Base-by-base conservation (phyloP, 2,329 filamentous ascomycete genomes). In the Coniochaeta prunicola region DNA sequence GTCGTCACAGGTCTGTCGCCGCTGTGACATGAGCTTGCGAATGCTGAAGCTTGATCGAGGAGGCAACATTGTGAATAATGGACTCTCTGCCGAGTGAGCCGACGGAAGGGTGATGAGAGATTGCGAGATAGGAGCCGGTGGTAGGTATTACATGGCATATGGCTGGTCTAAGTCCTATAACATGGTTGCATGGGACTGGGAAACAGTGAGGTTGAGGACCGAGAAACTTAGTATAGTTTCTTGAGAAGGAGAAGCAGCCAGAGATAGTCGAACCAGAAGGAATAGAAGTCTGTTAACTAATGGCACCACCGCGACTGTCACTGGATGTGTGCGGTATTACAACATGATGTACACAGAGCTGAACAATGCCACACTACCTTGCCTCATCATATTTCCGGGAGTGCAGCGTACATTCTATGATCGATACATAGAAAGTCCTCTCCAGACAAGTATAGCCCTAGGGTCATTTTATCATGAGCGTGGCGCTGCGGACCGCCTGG, bases 1-100 rank as follows among this genome's bases (percentile, higher is more conserved):
- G 55, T 64, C 64, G 53, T 67, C 68, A 26, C 45, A 40, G 24
- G 55, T 58, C 24, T 63, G 63, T 10, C 59, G 64, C 50, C 66
- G 68, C 57, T 72, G 70, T 34, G 71, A 70, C 61, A 78, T 73
- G 30, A 79, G 68, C 67, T 71, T 73, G 61, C 76, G 74, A 63
- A 79, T 77, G 65, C 67, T 76, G 66, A 77, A 74, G 62, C 68
- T 68, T 53, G 74, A 70, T 62, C 71, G 73, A 59, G n/a, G n/a
- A n/a, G 76, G 76, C 70, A 73, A 66, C 68, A 76, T 78, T 59
- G 59, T 74, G 68, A 61, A 57, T 17, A 34, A 58, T 42, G n/a
- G 40, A 59, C 17, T 34, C 36, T 21, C 17, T 36, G 13, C 33
- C 13, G 19, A 24, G 53, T 2, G 3, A 10, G 24, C 28, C 30